Evolutionary conservation across 306 rosid species (phyloP), one percentile per base, ranked within the genome.

Genomic region (Ziziphus jujuba): DNA sequence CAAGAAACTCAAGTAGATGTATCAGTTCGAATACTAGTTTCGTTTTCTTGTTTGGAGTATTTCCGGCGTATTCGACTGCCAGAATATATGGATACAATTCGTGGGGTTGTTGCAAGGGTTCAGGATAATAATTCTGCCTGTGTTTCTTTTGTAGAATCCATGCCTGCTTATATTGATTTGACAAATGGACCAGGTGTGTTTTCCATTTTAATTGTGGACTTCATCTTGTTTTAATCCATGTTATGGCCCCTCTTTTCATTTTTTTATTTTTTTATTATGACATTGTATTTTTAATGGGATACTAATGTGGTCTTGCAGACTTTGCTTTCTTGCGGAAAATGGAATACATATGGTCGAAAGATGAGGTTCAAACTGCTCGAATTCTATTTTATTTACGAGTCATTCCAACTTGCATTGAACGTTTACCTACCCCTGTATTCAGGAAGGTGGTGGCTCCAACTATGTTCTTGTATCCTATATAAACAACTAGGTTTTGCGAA

Each of bases 391-490:
- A 77, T 77, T 69, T 90, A 33, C 89, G 98, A 70, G 89, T 92
- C 65, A 79, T 87, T 75, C 91, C 97, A 70, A 90, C 97, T 72
- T 92, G 84, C 77, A 67, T 84, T 17, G 96, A 84, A 71, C 76
- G 63, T 53, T 65, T 92, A 80, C 93, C 96, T n/a, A 75, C 82
- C 71, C 76, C 47, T 71, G 77, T 82, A 38, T 87, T 90, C 63
- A 73, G 82, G 55, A 77, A 81, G 73, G 68, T 71, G 60, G 82
- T 86, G 19, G 93, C 84, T 57, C 84, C 98, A 49, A 84, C 85
- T 60, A 84, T 86, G 97, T 92, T 92, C 85, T 79, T 92, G 97
- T 92, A 92, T 92, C 98, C 98, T 86, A 31, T 59, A 38, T 67
- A 61, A 78, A 60, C 10, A 70, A 50, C 63, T 66, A 15, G 38